Base-by-base conservation (phyloP, 1,284 basidiomycete genomes). In the Rugiboletus extremiorientalis region DNA sequence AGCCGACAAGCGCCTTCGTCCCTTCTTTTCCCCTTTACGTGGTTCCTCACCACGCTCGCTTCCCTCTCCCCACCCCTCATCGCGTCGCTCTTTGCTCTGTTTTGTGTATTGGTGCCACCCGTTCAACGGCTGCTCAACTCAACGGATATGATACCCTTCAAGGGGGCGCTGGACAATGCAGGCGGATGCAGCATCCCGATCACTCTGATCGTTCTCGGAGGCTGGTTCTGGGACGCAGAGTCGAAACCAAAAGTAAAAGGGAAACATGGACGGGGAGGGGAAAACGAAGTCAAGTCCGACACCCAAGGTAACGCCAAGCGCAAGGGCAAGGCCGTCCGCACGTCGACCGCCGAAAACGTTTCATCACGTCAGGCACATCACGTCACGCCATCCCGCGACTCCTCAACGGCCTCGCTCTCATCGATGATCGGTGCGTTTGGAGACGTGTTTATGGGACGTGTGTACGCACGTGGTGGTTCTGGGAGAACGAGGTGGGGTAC, bases 121-220 rank as follows among this genome's bases (percentile, higher is more conserved):
- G 65, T 96, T 16, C 92, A 96, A 68, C 83, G 86, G 54, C 65
- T 79, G 15, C 77, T 96, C 48, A 82, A 86, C 23, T 64, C 64
- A 14, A 68, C 75, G 6, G 84, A 84, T 60, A 74, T 90, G 67
- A 77, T 79, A 41, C 88, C 91, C 0, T 73, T 95, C 55, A 91
- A 88, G 65, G 84, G 85, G 45, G 89, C 92, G 0, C 76, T 96
- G 59, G 80, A 78, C 25, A 77, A 80, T 28, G 88, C 90, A 1
- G 92, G 93, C 3, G 84, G 83, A 63, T 95, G 92, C 66, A 92
- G 91, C 0, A 89, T 98, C 62, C 95, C 95, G 0, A 71, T 97
- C 27, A 97, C 95, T 5, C 79, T 98, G 38, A 83, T 98, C 58
- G 94, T 97, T 11, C 86, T 98, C 43, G 95, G 95, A 20, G 94